Evolutionary conservation across 2,329 filamentous ascomycete genomes (phyloP).

Genomic region (Arthroderma uncinatum): DNA sequence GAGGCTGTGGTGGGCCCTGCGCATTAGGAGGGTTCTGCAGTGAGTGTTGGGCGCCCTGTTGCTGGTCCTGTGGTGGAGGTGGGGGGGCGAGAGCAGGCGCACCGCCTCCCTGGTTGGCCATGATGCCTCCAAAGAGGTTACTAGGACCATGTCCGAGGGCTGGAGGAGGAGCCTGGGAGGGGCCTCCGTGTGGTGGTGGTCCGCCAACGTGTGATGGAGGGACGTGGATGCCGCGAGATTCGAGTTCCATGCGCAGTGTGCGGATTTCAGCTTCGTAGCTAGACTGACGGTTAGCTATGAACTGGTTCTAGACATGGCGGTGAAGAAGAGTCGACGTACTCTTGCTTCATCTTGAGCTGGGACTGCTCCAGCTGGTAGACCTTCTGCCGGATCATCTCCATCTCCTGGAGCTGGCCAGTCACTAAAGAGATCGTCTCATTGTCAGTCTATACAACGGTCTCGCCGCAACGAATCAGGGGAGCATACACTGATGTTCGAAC

Average conservation of each 20-base stretch:
- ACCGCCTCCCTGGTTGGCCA: slow-evolving; percentile 78
- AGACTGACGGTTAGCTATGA: background rate
- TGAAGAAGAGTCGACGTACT: slow-evolving; percentile 50
- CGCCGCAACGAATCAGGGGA: slow-evolving; percentile 5
- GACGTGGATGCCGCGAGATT: slow-evolving; percentile 52
- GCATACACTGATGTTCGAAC: slow-evolving; percentile 89
- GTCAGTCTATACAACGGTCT: background rate
- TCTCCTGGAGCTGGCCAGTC: slow-evolving; percentile 80
- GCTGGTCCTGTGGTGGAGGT: slow-evolving; percentile 55
- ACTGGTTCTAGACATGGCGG: background rate
- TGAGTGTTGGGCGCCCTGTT: slow-evolving; percentile 44
- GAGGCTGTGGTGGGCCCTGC: slow-evolving; percentile 59
- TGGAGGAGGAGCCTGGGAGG: slow-evolving; percentile 73
- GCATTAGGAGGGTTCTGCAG: slow-evolving; percentile 49
- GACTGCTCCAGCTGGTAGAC: slow-evolving; percentile 87
- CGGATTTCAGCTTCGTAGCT: slow-evolving; percentile 92
- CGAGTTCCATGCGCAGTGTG: slow-evolving; percentile 77
- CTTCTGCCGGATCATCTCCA: slow-evolving; percentile 86
- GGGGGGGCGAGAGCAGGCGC: slow-evolving; percentile 74
- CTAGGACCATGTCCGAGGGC: slow-evolving; percentile 76
- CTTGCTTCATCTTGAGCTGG: slow-evolving; percentile 78
- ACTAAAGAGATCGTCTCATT: slow-evolving; percentile 44
- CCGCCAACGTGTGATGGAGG: slow-evolving; percentile 60
- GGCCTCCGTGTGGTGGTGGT: slow-evolving; percentile 64
- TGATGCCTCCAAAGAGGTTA: slow-evolving; percentile 90